Percentiles rank a stretch among this genome's conserved stretches.
Conservation (phyloP, 257 asterid species). For the Ilex aquifolium region DNA sequence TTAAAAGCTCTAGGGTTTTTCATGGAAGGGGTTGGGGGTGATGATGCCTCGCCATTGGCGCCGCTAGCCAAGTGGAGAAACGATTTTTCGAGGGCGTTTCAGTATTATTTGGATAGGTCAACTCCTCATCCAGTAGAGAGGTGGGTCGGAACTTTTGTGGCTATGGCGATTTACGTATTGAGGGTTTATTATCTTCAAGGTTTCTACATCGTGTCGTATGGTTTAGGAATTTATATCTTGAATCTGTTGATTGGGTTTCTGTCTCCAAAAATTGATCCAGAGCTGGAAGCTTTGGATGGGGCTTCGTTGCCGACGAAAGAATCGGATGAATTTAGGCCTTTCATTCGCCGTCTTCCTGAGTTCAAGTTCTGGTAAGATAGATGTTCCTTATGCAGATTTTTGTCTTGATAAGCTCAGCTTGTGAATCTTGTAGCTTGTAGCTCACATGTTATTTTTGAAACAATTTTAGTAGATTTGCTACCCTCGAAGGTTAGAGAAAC, state of each 20-base stretch:
- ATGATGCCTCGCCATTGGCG: background rate
- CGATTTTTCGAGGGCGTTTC: background rate
- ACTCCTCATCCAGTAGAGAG: background rate
- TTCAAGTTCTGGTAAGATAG: background rate
- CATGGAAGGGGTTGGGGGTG: background rate
- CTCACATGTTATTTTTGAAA: no score
- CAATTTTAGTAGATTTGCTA: no score
- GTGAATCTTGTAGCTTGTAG: background rate
- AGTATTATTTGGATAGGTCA: background rate
- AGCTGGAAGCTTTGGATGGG: background rate
- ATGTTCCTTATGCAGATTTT: no score
- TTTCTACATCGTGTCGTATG: background rate
- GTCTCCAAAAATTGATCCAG: background rate
- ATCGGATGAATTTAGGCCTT: background rate
- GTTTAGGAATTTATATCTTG: background rate
- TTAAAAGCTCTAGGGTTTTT: background rate
- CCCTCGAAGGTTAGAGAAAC: no score
- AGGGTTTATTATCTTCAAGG: background rate
- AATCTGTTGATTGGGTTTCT: background rate
- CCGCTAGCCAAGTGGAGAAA: background rate
- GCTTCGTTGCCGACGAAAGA: background rate
- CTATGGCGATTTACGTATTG: background rate
- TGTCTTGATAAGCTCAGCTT: no score
- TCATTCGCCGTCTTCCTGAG: background rate
- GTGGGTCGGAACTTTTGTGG: constrained; percentile 2